A percentile compares a stretch with the other conserved stretches of the same genome.
phyloP scores from a whole-genome alignment of 2,329 filamentous ascomycete genomes.

The Hirsutella thompsonii region DNA sequence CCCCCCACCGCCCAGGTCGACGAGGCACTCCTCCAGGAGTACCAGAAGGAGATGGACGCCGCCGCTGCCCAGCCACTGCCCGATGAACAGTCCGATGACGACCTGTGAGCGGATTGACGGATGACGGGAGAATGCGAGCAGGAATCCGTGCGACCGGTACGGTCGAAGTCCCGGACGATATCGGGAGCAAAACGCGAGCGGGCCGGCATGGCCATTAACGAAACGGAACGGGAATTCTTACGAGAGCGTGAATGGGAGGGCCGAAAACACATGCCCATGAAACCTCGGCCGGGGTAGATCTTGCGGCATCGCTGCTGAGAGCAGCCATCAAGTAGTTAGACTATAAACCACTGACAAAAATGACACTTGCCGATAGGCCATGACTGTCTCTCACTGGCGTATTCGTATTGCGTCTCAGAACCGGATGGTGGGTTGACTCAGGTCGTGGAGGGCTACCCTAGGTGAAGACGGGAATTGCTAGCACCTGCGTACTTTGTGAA shows the following conservation, averaged over 20 bases:
- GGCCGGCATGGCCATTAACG: slow-evolving; percentile 25
- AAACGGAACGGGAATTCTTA: slow-evolving; percentile 19
- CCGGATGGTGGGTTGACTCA: neutral
- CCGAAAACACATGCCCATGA: slow-evolving; percentile 14
- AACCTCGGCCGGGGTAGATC: slow-evolving; percentile 18
- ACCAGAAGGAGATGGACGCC: slow-evolving; percentile 76
- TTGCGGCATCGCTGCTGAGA: slow-evolving; percentile 18
- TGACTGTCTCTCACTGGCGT: neutral
- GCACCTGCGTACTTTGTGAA: too few relatives aligned
- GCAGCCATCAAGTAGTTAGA: slow-evolving; percentile 22
- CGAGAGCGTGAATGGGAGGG: slow-evolving; percentile 22
- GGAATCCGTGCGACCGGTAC: slow-evolving; percentile 12
- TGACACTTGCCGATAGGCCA: slow-evolving; percentile 8
- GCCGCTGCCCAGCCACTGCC: slow-evolving; percentile 79
- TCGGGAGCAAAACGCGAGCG: slow-evolving; percentile 17
- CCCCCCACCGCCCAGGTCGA: slow-evolving; percentile 89
- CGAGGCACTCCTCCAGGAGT: slow-evolving; percentile 65
- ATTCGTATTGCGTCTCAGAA: neutral
- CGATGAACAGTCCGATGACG: slow-evolving; percentile 78
- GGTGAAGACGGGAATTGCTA: too few relatives aligned
- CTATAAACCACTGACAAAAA: slow-evolving; percentile 16
- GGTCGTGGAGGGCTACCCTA: neutral
- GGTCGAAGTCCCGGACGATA: slow-evolving; percentile 7
- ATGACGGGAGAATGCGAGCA: slow-evolving; percentile 7
- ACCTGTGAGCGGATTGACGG: slow-evolving; percentile 34